A percentile compares a stretch with the other conserved stretches of the same genome.
Conservation (phyloP, 140 eudicot species). For the Ambrosia hybrid region DNA sequence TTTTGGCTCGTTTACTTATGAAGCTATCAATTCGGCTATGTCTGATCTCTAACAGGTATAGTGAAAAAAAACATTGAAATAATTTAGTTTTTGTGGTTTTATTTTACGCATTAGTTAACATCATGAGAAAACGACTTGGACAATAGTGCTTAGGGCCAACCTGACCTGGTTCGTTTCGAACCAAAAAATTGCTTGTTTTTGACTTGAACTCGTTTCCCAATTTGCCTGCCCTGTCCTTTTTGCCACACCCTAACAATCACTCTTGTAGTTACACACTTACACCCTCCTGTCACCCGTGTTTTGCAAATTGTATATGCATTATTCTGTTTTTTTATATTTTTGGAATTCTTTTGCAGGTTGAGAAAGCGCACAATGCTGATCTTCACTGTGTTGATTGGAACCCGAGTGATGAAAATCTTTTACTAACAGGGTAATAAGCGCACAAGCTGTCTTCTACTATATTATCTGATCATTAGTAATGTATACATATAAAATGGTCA, state of each 20-base stretch:
- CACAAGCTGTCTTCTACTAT: not conserved
- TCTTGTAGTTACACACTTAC: not conserved
- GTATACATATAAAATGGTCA: not conserved
- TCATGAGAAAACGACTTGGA: not conserved
- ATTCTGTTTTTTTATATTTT: not conserved
- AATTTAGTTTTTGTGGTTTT: not conserved
- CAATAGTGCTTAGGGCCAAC: not conserved
- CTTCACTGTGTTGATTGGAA: conserved; percentile 98
- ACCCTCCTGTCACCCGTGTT: not conserved
- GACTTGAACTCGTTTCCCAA: not conserved
- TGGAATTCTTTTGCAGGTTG: conserved; percentile 53
- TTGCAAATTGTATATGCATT: not conserved
- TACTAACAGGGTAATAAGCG: conserved; percentile 69
- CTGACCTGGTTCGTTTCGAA: not conserved
- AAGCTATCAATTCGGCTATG: not conserved
- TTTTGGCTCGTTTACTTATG: not conserved
- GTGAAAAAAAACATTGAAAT: not conserved
- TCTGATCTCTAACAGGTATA: not conserved
- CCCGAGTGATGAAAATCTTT: conserved; percentile 66
- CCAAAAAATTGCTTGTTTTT: not conserved
- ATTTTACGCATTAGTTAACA: not conserved
- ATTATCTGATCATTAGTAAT: not conserved
- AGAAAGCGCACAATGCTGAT: conserved; percentile 92
- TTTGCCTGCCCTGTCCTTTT: not conserved
- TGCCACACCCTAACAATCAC: not conserved